Base-by-base conservation (phyloP, 2,329 filamentous ascomycete species). In the Rosellinia necatrix region DNA sequence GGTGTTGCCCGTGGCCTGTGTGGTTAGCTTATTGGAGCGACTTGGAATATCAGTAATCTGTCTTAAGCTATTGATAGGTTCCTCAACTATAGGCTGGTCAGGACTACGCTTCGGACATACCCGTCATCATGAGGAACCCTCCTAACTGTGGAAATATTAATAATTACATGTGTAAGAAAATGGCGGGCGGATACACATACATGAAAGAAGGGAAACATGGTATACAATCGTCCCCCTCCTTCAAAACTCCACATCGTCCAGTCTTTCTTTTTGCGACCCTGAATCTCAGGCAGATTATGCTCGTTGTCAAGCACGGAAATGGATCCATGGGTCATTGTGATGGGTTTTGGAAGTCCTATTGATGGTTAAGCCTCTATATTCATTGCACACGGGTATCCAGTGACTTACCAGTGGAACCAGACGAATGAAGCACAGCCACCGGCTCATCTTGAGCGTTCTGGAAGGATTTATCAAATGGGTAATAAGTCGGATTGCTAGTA, bases 321-420 rank as follows among this genome's bases (percentile, higher is more conserved):
- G 6, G 60, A 57, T 2, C 59, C 65, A 29, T 66, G 59, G 0
- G 64, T 65, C 41, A 64, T 58, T 4, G 41, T 53, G 21, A 66
- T 61, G 0, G 58, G 61, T 27, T 64, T 65, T 2, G 64, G 63
- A 12, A 56, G 32, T 2, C 63, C 64, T 65, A n/a, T 43, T 17
- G 27, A 10, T 3, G 21, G 24, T n/a, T 40, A 21, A 48, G 44
- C 44, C 27, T 19, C 12, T 13, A n/a, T 19, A 8, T 9, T 37
- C 4, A 34, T 15, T 47, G n/a, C 37, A 6, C n/a, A 25, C 24
- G 9, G 44, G 25, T n/a, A n/a, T n/a, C n/a, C n/a, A n/a, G n/a
- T n/a, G 5, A 24, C 9, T 12, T 37, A 65, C 64, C 63, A 19
- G 67, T 68, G n/a, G 67, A 67, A 2, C 66, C 67, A 1, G 67